Percentiles rank a stretch among this genome's conserved stretches.
phyloP scores from a whole-genome alignment of 495 filamentous ascomycete genomes.

The Penicillium bovifimosum region DNA sequence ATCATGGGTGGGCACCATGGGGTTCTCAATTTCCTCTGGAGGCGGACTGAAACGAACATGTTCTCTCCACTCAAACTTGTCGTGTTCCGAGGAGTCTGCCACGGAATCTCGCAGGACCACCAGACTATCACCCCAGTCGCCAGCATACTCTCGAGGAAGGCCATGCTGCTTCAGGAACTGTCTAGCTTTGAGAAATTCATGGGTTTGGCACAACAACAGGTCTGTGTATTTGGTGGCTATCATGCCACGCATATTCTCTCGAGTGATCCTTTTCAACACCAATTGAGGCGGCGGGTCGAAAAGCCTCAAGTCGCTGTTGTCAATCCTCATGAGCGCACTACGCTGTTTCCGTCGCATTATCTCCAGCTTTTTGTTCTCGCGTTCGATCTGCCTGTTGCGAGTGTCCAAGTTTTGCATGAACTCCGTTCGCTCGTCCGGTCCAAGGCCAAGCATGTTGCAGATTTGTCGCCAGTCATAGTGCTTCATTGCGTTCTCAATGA shows the following conservation, averaged over 20 bases:
- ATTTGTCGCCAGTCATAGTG: slow-evolving; percentile 11
- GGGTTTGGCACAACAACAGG: slow-evolving; percentile 22
- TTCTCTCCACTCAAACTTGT: slow-evolving; percentile 19
- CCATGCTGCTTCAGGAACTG: slow-evolving; percentile 23
- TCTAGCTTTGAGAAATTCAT: slow-evolving; percentile 26
- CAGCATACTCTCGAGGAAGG: slow-evolving; percentile 24
- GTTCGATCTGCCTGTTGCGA: slow-evolving; percentile 22
- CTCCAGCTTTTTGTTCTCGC: slow-evolving; percentile 25
- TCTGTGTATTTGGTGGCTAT: slow-evolving; percentile 6
- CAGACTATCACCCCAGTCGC: slow-evolving; percentile 29
- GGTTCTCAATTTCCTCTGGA: background rate
- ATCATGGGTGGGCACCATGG: background rate
- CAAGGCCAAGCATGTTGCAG: slow-evolving; percentile 25
- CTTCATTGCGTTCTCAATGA: slow-evolving; percentile 29
- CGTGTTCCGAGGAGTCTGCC: background rate
- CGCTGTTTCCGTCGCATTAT: slow-evolving; percentile 32
- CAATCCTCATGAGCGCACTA: slow-evolving; percentile 20
- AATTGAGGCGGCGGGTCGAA: slow-evolving; percentile 16
- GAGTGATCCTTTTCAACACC: slow-evolving; percentile 18
- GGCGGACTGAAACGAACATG: background rate
- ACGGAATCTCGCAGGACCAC: slow-evolving; percentile 9
- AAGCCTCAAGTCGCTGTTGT: slow-evolving; percentile 22
- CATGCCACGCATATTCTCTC: slow-evolving; percentile 10
- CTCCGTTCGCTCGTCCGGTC: slow-evolving; percentile 12
- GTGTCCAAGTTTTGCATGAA: slow-evolving; percentile 9